Evolutionary conservation across 805 yeast species (phyloP), one percentile per base, ranked within the genome.

Genomic region (Wickerhamiella slavikovae): DNA sequence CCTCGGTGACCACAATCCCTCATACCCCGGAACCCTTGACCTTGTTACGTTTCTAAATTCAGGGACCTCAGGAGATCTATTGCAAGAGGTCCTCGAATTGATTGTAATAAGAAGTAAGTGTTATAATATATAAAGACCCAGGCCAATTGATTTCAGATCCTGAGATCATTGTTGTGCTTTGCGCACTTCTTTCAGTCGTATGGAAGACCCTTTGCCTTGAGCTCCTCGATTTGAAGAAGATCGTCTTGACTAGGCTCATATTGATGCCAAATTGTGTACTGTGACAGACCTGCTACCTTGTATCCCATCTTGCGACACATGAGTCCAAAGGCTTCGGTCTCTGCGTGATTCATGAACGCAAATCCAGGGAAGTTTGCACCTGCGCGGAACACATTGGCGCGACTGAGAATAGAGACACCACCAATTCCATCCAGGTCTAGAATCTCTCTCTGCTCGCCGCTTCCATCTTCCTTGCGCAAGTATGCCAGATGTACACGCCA

Each of bases 401-500:
- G 78, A 25, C 92, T 65, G 40, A 85, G 59, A 39, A 89, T 82
- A 1, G 94, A 79, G 25, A 85, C 98, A 39, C 96, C 98, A 16
- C 98, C 98, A 42, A 85, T 82, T 30, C 98, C 98, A 52, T 85
- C 96, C 37, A 85, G 59, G 33, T 74, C 83, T 75, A 85, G 74
- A 47, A 80, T 93, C 25, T 74, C 85, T 13, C 23, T 17, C 11
- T 33, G 33, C 44, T 77, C 83, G 4, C 91, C 85, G 52, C 82
- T 91, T 15, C 96, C 98, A 44, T 77, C 72, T 2, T 94, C 93
- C 45, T 83, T 95, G 41, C 96, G 63, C 49, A 85, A 62, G 47
- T 89, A 85, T 1, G 96, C 96, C 40, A 85, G 60, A 54, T 85
- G 96, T 2, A 94, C 92, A 53, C 98, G 66, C 95, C 96, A 85